These are phyloP conservation scores for Mortierella sp. DNA, from an alignment of 371 early-diverging fungal genomes.

Conservation along the genomic window DNA sequence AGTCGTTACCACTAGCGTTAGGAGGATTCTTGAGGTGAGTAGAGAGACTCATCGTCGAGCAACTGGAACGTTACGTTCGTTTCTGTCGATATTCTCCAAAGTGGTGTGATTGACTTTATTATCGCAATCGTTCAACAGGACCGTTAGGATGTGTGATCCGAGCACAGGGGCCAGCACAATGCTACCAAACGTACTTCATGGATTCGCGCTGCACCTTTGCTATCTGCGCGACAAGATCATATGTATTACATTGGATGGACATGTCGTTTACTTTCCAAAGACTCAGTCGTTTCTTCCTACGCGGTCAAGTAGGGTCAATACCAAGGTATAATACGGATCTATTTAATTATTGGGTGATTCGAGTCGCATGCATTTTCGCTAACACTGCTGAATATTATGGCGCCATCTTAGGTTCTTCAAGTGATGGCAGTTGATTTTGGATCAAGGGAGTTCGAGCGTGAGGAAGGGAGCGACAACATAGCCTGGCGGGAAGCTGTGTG, in stretches of 20 bases:
- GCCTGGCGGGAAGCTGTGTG: constrained; percentile 43
- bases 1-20: constrained; percentile 14
- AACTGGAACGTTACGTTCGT: neutral
- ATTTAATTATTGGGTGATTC: no score
- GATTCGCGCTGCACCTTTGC: constrained; percentile 32
- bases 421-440: constrained; percentile 29
- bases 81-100: neutral
- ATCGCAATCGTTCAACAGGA: constrained; percentile 7
- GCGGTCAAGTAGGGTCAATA: constrained; percentile 22
- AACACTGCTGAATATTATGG: no score
- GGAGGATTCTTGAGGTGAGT: constrained; percentile 45
- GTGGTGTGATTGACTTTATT: neutral
- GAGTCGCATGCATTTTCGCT: neutral
- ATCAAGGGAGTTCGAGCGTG: constrained; percentile 9
- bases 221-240: constrained; percentile 29
- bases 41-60: no score
- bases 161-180: neutral
- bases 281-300: constrained; percentile 16
- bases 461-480: neutral
- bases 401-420: constrained; percentile 27
- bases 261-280: constrained; percentile 31
- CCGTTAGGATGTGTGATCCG: constrained; percentile 25
- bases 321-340: constrained; percentile 22
- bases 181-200: constrained; percentile 41
- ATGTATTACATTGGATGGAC: constrained; percentile 33